Conservation (phyloP, 805 yeast species). For the Candida caryicola region DNA sequence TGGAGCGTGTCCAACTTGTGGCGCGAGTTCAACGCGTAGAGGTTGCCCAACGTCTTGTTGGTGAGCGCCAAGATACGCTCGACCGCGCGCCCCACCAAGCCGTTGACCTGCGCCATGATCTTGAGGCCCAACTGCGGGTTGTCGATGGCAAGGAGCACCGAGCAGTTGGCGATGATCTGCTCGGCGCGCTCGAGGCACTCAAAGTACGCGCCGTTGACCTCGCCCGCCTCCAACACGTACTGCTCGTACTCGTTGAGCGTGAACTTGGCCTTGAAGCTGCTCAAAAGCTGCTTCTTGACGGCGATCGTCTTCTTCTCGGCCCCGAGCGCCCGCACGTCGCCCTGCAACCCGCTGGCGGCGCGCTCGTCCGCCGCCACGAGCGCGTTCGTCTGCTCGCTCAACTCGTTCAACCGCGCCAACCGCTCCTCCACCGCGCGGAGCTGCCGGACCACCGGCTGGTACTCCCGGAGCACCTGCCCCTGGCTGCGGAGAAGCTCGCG, state of each 20-base stretch:
- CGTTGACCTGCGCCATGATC: constrained; percentile 58
- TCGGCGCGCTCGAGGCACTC: constrained; percentile 58
- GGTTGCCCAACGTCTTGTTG: constrained; percentile 32
- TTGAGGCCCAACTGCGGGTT: constrained; percentile 63
- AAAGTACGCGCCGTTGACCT: constrained; percentile 56
- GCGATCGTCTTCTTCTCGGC: constrained; percentile 29
- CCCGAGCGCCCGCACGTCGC: constrained; percentile 24
- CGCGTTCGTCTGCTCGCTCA: constrained; percentile 35
- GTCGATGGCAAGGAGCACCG: constrained; percentile 65
- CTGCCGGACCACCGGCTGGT: constrained; percentile 27
- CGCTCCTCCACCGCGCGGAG: constrained; percentile 20
- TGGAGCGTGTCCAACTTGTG: constrained; percentile 28
- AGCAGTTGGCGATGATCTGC: constrained; percentile 62
- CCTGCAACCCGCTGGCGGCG: constrained; percentile 21
- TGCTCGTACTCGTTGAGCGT: constrained; percentile 72
- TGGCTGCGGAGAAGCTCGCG: constrained; percentile 57
- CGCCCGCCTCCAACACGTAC: constrained; percentile 49
- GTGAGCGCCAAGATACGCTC: constrained; percentile 29
- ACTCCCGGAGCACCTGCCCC: constrained; percentile 31
- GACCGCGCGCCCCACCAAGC: constrained; percentile 42
- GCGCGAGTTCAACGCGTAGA: constrained; percentile 24
- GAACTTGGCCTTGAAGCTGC: constrained; percentile 56
- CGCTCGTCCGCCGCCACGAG: constrained; percentile 30
- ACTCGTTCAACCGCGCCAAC: constrained; percentile 18
- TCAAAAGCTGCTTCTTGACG: constrained; percentile 52